Base-by-base conservation (phyloP, 139 green algal species). In the Coccomyxa sp. region DNA sequence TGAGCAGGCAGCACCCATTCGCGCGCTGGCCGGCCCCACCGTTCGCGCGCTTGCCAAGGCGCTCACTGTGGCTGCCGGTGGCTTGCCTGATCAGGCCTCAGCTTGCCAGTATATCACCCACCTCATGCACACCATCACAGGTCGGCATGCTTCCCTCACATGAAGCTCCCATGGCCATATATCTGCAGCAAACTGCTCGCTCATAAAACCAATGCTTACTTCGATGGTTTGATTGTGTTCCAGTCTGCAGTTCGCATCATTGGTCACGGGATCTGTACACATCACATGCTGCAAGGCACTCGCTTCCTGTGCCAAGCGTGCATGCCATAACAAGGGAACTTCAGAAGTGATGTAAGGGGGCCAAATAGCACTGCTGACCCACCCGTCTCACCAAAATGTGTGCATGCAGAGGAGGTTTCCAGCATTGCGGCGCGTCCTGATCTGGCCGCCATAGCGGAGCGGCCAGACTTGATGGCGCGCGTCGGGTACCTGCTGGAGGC, bases 401-500 rank as follows among this genome's bases (percentile, higher is more conserved):
- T 60, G 18, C 3, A 27, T 80, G 58, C 59, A 82, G 76, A 32
- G 16, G 81, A 88, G 32, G 31, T 92, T 17, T 58, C 15, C 11
- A 59, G 18, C 13, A 58, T 90, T 25, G 77, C 85, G 25, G n/a
- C 68, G 32, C 51, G 80, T 58, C 30, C 81, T 66, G 86, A 81
- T 59, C 59, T 85, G 76, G 57, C 82, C 17, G 31, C 21, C 28
- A 60, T 87, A 25, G 86, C 83, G 32, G 80, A 86, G 23, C 84
- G 87, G 17, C 81, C 85, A 13, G 86, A 91, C 32, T 84, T 90
- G 15, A 63, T 87, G 75, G 79, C 76, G 28, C 86, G 85, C 21
- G 80, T 93, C 38, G 83, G 74, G 17, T 89, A 82, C 23, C 86
- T 94, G 67, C 76, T 97, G 57, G 93, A 97, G 83, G 85, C 86